These are phyloP conservation scores for Umbelopsis sp. DNA, from an alignment of 192 early-diverging fungal genomes.

Conservation along the genomic window DNA sequence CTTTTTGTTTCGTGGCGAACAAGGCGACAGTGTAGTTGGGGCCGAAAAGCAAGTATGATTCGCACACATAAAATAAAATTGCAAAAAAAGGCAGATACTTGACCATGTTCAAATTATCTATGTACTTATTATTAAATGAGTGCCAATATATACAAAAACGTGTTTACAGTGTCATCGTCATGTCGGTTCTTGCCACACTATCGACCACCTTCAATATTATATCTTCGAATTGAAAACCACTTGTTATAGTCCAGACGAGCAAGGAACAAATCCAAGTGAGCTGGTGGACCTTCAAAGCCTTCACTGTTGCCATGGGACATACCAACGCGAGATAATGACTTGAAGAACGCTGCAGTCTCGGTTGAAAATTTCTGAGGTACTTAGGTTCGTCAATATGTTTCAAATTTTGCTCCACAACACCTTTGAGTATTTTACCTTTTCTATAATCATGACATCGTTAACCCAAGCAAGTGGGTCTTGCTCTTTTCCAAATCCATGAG, in stretches of 20 bases:
- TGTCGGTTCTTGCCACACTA: neutral
- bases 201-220: constrained; percentile 1
- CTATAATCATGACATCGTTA: constrained; percentile 17
- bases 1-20: too few relatives aligned
- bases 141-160: too few relatives aligned
- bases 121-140: too few relatives aligned
- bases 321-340: constrained; percentile 31
- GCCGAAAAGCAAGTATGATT: too few relatives aligned
- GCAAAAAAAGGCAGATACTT: too few relatives aligned
- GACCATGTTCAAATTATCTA: too few relatives aligned
- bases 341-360: constrained; percentile 24
- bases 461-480: constrained; percentile 16
- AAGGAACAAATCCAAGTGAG: constrained; percentile 38
- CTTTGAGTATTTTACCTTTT: constrained; percentile 27
- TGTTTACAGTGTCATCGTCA: too few relatives aligned
- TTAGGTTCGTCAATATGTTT: neutral
- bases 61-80: too few relatives aligned
- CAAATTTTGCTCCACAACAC: neutral
- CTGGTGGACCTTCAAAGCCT: constrained; percentile 27
- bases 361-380: constrained; percentile 31
- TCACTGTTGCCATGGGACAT: constrained; percentile 21
- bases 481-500: constrained; percentile 8
- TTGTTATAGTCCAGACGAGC: constrained; percentile 46
- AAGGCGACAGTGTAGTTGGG: too few relatives aligned
- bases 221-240: constrained; percentile 31